Evolutionary conservation across 2,329 filamentous ascomycete species (phyloP).

Genomic region (Trichoderma sp.): DNA sequence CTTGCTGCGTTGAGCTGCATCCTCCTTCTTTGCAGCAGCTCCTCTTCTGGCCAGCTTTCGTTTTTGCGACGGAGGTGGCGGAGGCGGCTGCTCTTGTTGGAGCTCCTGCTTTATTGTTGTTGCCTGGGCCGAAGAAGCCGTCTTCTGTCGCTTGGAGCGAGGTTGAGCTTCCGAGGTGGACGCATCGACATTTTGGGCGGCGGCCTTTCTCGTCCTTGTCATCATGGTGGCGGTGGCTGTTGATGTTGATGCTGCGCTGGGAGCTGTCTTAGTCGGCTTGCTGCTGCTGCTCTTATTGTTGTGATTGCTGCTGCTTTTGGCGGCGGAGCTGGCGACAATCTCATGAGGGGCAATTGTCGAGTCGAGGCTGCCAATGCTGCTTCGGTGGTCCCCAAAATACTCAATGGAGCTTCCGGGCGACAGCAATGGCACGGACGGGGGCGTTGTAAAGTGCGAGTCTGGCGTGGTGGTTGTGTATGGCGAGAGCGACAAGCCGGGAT

Average conservation of each 20-base stretch:
- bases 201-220: constrained; percentile 3
- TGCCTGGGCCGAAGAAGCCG: not conserved
- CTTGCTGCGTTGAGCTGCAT: constrained; percentile 43
- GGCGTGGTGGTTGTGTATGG: constrained; percentile 13
- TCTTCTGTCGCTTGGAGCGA: constrained; percentile 15
- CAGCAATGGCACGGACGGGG: not conserved
- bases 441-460: constrained; percentile 15
- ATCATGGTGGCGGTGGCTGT: not conserved
- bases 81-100: not conserved
- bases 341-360: constrained; percentile 8
- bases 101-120: constrained; percentile 1
- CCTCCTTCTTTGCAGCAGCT: not conserved
- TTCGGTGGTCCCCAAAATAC: constrained; percentile 14
- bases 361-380: constrained; percentile 14
- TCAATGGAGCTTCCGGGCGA: constrained; percentile 19
- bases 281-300: not conserved
- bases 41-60: not conserved
- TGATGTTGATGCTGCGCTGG: not conserved
- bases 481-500: constrained; percentile 15
- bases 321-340: not conserved
- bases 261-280: not conserved
- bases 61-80: not conserved
- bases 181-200: not conserved
- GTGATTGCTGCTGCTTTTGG: not conserved
- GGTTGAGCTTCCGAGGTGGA: not conserved